Evolutionary conservation across 1,139 yeast genomes (phyloP).

Genomic region (Pichia sorboxylosa): DNA sequence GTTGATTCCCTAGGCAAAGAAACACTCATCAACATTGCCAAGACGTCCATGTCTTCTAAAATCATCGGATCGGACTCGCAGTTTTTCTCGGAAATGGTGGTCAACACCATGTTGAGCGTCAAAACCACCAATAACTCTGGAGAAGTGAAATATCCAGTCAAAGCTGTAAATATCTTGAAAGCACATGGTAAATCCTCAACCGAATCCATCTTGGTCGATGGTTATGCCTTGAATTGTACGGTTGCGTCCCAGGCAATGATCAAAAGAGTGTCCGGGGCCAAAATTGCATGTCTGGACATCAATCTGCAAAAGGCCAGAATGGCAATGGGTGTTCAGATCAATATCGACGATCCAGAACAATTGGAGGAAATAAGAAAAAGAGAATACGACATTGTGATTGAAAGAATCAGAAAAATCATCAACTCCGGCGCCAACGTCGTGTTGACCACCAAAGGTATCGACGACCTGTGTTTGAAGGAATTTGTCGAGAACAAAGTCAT

Average conservation of each 20-base stretch:
- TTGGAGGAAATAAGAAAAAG: constrained; percentile 91
- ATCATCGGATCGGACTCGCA: constrained; percentile 94
- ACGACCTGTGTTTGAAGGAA: constrained; percentile 88
- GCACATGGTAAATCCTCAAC: constrained; percentile 92
- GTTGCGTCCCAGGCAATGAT: constrained; percentile 97
- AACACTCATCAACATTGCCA: constrained; percentile 73
- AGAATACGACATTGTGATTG: constrained; percentile 84
- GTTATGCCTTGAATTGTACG: constrained; percentile 94
- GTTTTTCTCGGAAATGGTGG: constrained; percentile 83
- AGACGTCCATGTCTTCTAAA: constrained; percentile 94
- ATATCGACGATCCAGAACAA: constrained; percentile 87
- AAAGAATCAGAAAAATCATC: constrained; percentile 77
- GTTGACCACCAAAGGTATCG: constrained; percentile 94
- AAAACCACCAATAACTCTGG: constrained; percentile 84
- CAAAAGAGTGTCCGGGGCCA: constrained; percentile 59
- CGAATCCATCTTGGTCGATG: constrained; percentile 80
- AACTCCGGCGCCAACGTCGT: constrained; percentile 94
- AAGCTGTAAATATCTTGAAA: constrained; percentile 90
- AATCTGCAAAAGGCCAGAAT: constrained; percentile 91
- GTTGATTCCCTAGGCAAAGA: constrained; percentile 81
- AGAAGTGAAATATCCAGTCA: constrained; percentile 87
- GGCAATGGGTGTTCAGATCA: constrained; percentile 98
- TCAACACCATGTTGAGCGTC: constrained; percentile 91
- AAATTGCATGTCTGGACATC: constrained; percentile 88
- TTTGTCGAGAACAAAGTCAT: constrained; percentile 92